Base-by-base conservation (phyloP, 1,139 yeast species). In the Debaryomyces sp. region DNA sequence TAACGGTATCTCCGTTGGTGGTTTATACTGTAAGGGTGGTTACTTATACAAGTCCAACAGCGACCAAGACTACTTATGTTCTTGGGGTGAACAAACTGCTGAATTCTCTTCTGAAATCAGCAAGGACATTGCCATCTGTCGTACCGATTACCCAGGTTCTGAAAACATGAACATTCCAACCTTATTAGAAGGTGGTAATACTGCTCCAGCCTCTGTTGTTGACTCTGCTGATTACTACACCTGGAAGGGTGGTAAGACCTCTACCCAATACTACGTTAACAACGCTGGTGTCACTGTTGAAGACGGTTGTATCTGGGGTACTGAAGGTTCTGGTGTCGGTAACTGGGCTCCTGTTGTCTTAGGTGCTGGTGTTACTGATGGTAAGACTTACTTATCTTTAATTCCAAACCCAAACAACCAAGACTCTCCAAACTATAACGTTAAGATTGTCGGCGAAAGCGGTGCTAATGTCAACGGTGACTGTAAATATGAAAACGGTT, bases 91-190 rank as follows among this genome's bases (percentile, higher is more conserved):
- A 26, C 70, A 82, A 52, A 70, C 85, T 52, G 96, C 96, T 45
- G 63, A 68, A 45, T 95, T 89, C 58, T 85, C 77, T 44, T 85
- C 87, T 65, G 75, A 87, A 61, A 74, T 88, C 54, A 68, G 71
- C 54, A 65, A 85, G 59, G 78, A 77, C 44, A 92, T 94, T 62
- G 89, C 97, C 51, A 77, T 92, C 62, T 92, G 99, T 81, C 87
- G 97, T 78, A 94, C 99, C 54, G 98, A 94, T 71, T 94, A 94
- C 82, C 99, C 98, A 63, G 98, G 98, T 77, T 87, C 97, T 55
- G 99, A 94, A 79, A 91, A 90, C 81, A 94, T 94, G 98, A 92
- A 85, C 61, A 80, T 92, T 54, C 98, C 98, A 67, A 92, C 97
- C 53, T 73, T 83, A 51, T 88, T 92, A 48, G 69, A 69, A 37